A percentile compares a stretch with the other conserved stretches of the same genome.
Conservation (phyloP, 805 yeast genomes). For the Candida loeiensis region DNA sequence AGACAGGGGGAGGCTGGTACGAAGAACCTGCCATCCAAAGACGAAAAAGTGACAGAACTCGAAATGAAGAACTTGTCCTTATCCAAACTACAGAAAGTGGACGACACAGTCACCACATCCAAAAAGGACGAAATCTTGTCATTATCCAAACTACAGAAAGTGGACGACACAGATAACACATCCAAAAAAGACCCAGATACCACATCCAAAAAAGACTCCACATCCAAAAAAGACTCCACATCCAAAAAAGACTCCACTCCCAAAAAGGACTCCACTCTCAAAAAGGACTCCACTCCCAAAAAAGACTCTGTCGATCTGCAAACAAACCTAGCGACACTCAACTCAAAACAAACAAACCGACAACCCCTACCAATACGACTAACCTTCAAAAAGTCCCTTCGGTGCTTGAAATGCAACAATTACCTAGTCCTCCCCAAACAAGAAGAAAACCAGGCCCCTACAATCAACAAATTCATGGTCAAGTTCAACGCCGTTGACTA, state of each 20-base stretch:
- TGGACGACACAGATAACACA: too few relatives aligned
- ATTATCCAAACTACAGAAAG: conserved; percentile 6
- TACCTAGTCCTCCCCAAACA: conserved; percentile 23
- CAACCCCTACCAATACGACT: conserved; percentile 13
- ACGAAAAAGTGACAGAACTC: not conserved
- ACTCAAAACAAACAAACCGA: not conserved
- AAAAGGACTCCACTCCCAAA: not conserved
- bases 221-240: too few relatives aligned
- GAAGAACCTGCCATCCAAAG: too few relatives aligned
- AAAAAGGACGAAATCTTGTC: conserved; percentile 12
- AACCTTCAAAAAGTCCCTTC: conserved; percentile 20
- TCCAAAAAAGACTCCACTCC: too few relatives aligned
- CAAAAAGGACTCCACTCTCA: too few relatives aligned
- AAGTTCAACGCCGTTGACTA: conserved; percentile 34
- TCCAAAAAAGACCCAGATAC: too few relatives aligned
- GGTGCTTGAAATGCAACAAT: conserved; percentile 30
- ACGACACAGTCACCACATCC: too few relatives aligned
- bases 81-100: conserved; percentile 6
- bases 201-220: too few relatives aligned
- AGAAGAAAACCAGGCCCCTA: conserved; percentile 23
- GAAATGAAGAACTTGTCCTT: conserved; percentile 10
- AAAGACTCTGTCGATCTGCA: too few relatives aligned
- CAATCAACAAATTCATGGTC: conserved; percentile 21
- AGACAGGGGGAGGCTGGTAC: too few relatives aligned
- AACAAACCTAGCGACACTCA: too few relatives aligned